A percentile compares a stretch with the other conserved stretches of the same genome.
Conservation (phyloP, 768 basidiomycete genomes). For the Phanerodontia chrysosporium region DNA sequence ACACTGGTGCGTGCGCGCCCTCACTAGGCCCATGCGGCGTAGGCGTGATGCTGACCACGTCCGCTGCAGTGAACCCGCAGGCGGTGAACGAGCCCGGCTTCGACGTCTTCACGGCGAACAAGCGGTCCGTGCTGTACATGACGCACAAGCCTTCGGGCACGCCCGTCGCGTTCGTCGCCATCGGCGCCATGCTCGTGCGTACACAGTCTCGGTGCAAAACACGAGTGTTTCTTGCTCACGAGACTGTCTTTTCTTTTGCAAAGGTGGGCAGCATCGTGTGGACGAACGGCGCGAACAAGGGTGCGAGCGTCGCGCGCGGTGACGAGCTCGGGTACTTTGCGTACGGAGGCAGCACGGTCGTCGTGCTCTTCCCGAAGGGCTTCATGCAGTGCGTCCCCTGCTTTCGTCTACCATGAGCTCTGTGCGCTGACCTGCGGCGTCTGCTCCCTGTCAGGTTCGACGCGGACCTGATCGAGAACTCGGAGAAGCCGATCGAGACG, state of each 20-base stretch:
- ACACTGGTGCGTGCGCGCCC: constrained; percentile 41
- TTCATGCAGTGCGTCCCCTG: constrained; percentile 32
- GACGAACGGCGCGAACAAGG: constrained; percentile 50
- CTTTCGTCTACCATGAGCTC: background rate
- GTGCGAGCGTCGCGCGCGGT: constrained; percentile 52
- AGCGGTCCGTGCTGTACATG: constrained; percentile 51
- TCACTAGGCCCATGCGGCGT: background rate
- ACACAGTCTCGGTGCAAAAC: too few species aligned
- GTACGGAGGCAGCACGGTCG: constrained; percentile 75
- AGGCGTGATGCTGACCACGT: background rate
- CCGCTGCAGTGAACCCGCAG: constrained; percentile 64
- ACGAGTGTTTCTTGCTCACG: background rate
- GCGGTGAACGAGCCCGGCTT: constrained; percentile 65
- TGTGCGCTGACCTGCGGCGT: background rate
- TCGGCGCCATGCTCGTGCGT: constrained; percentile 70
- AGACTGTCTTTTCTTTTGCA: too few species aligned
- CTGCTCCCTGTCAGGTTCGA: constrained; percentile 41
- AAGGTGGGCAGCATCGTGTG: constrained; percentile 62
- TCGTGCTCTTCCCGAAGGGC: constrained; percentile 54
- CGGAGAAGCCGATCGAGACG: constrained; percentile 56
- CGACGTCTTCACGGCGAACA: constrained; percentile 64
- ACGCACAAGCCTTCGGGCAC: constrained; percentile 41
- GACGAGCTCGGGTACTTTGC: constrained; percentile 65
- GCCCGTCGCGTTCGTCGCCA: constrained; percentile 63
- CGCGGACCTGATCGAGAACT: constrained; percentile 54